A percentile compares a stretch with the other conserved stretches of the same genome.
Conservation (phyloP, 805 yeast genomes). For the Metschnikowia lochheadii region DNA sequence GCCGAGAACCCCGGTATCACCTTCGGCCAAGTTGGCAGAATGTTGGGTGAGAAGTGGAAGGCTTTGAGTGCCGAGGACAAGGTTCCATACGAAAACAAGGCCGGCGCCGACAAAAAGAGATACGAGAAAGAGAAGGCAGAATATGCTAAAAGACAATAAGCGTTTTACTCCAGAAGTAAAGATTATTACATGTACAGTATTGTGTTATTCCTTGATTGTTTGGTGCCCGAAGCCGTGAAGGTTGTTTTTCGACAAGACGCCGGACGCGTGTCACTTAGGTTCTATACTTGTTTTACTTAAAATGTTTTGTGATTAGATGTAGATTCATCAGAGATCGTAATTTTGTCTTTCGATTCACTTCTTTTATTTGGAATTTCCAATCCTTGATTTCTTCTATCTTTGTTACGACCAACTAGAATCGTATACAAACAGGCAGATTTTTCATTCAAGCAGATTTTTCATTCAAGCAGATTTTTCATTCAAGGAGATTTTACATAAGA, state of each 20-base stretch:
- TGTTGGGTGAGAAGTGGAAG: conserved; percentile 97
- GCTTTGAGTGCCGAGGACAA: conserved; percentile 78
- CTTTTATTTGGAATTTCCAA: too few species aligned
- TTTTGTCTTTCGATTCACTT: not conserved
- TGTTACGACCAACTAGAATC: too few species aligned
- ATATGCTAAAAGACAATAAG: conserved; percentile 47
- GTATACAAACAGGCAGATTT: too few species aligned
- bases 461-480: too few species aligned
- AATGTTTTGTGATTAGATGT: not conserved
- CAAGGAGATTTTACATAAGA: too few species aligned
- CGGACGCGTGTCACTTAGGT: not conserved
- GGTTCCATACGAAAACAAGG: conserved; percentile 87
- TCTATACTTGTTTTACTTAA: conserved; percentile 5
- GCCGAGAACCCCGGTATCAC: conserved; percentile 93
- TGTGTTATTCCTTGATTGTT: conserved; percentile 9
- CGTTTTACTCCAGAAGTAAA: conserved; percentile 4
- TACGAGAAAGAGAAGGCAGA: conserved; percentile 94
- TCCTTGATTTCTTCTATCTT: too few species aligned
- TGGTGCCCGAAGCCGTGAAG: conserved; percentile 1
- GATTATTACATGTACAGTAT: conserved; percentile 12
- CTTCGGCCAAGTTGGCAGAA: conserved; percentile 92
- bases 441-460: too few species aligned
- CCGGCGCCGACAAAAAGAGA: conserved; percentile 95
- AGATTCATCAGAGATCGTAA: not conserved
- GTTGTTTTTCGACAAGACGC: conserved; percentile 4